Percentiles rank a stretch among this genome's conserved stretches.
phyloP scores from a whole-genome alignment of 345 rosid species.

The Euphorbia pulcherrima region DNA sequence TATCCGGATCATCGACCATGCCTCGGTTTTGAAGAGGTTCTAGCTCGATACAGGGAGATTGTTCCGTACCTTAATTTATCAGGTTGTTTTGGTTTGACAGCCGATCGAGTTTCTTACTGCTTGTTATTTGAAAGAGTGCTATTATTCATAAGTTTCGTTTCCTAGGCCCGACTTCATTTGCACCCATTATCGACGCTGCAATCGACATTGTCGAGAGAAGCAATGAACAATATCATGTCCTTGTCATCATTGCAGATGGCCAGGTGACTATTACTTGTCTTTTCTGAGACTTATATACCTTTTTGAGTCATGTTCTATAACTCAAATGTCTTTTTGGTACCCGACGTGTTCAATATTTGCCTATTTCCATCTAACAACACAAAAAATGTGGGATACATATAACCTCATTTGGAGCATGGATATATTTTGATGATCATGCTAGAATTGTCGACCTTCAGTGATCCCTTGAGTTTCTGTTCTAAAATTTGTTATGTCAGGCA shows the following conservation, averaged over 20 bases:
- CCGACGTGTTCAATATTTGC: too few species aligned
- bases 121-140: too few species aligned
- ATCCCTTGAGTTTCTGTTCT: too few species aligned
- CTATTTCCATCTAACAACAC: too few species aligned
- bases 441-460: too few species aligned
- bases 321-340: too few species aligned
- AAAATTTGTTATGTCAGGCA: too few species aligned
- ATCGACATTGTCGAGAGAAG: constrained; percentile 69
- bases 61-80: constrained; percentile 68
- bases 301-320: constrained; percentile 4
- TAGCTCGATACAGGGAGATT: constrained; percentile 69
- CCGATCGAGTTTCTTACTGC: constrained; percentile 3
- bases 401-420: too few species aligned
- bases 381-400: too few species aligned
- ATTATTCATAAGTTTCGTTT: neutral
- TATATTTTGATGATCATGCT: too few species aligned
- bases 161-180: constrained; percentile 95
- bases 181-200: constrained; percentile 80
- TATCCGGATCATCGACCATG: constrained; percentile 59
- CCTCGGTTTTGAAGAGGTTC: constrained; percentile 70
- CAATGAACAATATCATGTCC: constrained; percentile 79
- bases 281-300: constrained; percentile 4
- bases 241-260: constrained; percentile 91
- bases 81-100: constrained; percentile 40
- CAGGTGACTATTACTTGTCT: too few species aligned